Evolutionary conservation across 2,329 filamentous ascomycete genomes (phyloP), one percentile per base, ranked within the genome.

Genomic region (Ciborinia camelliae): DNA sequence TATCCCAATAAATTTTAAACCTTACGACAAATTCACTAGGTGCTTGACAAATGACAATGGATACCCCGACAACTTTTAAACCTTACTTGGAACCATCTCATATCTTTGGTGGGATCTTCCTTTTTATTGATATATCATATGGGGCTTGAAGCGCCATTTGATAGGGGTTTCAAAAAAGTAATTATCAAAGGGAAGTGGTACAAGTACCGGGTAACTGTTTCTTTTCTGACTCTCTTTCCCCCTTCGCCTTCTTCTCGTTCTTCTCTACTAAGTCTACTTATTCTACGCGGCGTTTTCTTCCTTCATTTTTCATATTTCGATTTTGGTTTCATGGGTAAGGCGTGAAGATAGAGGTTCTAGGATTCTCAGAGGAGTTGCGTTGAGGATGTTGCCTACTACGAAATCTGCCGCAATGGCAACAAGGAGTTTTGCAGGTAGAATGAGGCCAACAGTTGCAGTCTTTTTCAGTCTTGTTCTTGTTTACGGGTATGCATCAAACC

Each of bases 401-500:
- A 51, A 32, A 8, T 53, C 45, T 37, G 37, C 58, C 9, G 30
- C 30, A 15, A 26, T 60, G 9, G 30, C 28, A 37, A 39, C 57
- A 39, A 50, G 51, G 48, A 57, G 50, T 28, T 10, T 47, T 8
- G 60, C 50, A 7, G 7, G 30, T 14, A 55, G 50, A 57, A 37
- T 63, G n/a, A 57, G 59, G 26, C 18, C 26, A 30, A 41, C 35
- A 26, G 4, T 37, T 18, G 60, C 39, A n/a, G 18, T 55, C 20
- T 63, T 63, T n/a, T 9, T 55, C 18, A 54, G 39, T 37, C 30
- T 63, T 37, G 30, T 48, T 12, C 8, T 57, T 47, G 23, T 63
- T 43, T 63, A 63, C 32, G 26, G 60, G 60, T 57, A 63, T 26
- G 39, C 37, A 37, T 20, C 15, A n/a, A 48, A n/a, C 20, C n/a